phyloP scores from a whole-genome alignment of 306 rosid genomes.

The Quercus bicolor region DNA sequence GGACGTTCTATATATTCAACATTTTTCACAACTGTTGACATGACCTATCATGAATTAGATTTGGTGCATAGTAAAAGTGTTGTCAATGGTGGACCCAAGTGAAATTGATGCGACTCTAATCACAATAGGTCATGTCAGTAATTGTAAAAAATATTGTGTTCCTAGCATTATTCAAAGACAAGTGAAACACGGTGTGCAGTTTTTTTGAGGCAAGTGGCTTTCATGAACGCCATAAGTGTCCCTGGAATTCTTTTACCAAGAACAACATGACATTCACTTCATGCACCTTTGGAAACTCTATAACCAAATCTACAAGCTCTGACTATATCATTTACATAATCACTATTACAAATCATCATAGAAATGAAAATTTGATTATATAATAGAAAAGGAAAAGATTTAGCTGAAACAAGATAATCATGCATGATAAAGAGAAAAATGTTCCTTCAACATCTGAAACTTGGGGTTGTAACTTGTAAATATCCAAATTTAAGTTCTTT shows the following conservation, averaged over 20 bases:
- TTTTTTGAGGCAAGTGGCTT: neutral
- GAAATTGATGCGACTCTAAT: too few species aligned
- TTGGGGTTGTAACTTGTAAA: neutral
- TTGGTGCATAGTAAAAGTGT: too few species aligned
- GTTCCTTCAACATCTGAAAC: neutral
- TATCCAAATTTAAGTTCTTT: neutral
- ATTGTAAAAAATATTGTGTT: too few species aligned
- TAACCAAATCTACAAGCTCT: conserved; percentile 4
- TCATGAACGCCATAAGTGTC: neutral
- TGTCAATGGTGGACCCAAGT: too few species aligned
- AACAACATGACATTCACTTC: neutral
- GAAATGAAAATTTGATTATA: neutral
- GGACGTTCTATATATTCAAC: neutral
- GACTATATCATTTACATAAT: neutral
- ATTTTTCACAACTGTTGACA: too few species aligned
- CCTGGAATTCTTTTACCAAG: neutral
- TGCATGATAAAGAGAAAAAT: neutral
- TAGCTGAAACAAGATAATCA: neutral
- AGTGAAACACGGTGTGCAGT: neutral
- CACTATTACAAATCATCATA: neutral
- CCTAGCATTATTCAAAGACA: neutral
- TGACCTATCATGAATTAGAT: too few species aligned
- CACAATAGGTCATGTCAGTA: too few species aligned
- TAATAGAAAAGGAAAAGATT: neutral
- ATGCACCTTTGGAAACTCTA: neutral